Base-by-base conservation (phyloP, 495 filamentous ascomycete genomes). In the Hypoxylon crocopeplum region DNA sequence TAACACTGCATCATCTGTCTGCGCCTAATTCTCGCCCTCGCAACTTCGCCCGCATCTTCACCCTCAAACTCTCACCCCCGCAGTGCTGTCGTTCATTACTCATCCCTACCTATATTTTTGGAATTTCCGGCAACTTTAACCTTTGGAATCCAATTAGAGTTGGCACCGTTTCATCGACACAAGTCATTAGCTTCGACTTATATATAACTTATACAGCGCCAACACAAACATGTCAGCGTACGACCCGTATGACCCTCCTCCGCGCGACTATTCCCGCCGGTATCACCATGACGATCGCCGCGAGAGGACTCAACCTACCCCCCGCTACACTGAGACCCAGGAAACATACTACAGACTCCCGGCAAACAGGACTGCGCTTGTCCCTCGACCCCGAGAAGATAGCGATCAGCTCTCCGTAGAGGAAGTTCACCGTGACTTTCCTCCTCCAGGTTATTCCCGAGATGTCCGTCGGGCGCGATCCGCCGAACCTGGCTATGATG, bases 381-480 rank as follows among this genome's bases (percentile, higher is more conserved):
- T 89, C 20, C 80, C 80, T 44, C 80, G 81, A 15, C 68, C 74
- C 15, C 79, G 82, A 42, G 75, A 79, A 53, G 82, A 86, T 55
- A 79, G 79, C 59, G 86, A 87, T 50, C 59, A 60, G 19, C 75
- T 86, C 21, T 80, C 83, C 2, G 72, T 89, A 56, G 88, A 91
- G 71, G 84, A 88, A 71, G 78, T 89, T 38, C 80, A 78, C 54
- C 82, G 86, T 41, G 85, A 89, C 25, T 90, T 87, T 56, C 86
- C 84, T 0, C 85, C 88, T 24, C 77, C 86, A 70, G 77, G 75
- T 38, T 76, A 79, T 56, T 63, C 72, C 69, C 75, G 82, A 38
- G 73, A 84, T 69, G 50, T 84, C 77, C 69, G 75, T 51, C 78
- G 85, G 17, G 67, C 79, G 47, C 72, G 78, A 37, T 82, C 80